A percentile compares a stretch with the other conserved stretches of the same genome.
Evolutionary conservation across 1,284 basidiomycete species (phyloP).

Genomic region (Marasmius oreades): DNA sequence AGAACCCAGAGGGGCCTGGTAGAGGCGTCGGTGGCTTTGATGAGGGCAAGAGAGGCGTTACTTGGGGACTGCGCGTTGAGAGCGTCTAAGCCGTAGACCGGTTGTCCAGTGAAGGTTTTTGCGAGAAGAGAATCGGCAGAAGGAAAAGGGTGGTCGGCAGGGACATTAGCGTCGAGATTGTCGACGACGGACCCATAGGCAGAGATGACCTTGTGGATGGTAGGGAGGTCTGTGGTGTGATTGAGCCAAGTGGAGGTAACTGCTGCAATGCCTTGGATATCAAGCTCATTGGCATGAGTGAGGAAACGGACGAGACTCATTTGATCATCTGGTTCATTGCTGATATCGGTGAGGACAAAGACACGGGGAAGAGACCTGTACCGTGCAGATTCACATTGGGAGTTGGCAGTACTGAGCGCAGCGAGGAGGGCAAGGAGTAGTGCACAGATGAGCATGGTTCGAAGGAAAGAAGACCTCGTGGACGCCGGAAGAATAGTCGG

Average conservation of each 20-base stretch:
- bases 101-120: neutral
- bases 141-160: neutral
- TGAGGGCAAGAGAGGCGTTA: slow-evolving; percentile 1
- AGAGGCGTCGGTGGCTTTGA: slow-evolving; percentile 6
- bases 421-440: too few relatives aligned
- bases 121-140: slow-evolving; percentile 1
- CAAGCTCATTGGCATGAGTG: slow-evolving; percentile 3
- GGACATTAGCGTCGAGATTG: slow-evolving; percentile 5
- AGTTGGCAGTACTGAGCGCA: too few relatives aligned
- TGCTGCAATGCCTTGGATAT: slow-evolving; percentile 1
- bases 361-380: too few relatives aligned
- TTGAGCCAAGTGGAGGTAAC: slow-evolving; percentile 6
- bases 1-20: slow-evolving; percentile 7
- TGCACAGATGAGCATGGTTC: too few relatives aligned
- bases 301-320: slow-evolving; percentile 5
- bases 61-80: slow-evolving; percentile 1
- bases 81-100: slow-evolving; percentile 6
- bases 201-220: slow-evolving; percentile 5
- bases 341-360: neutral
- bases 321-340: neutral
- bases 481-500: too few relatives aligned
- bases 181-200: slow-evolving; percentile 8
- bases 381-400: too few relatives aligned
- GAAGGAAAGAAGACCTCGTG: too few relatives aligned
- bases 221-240: neutral